phyloP scores from a whole-genome alignment of 2,329 filamentous ascomycete genomes.

The Chrysoporthe deuterocubensis region DNA sequence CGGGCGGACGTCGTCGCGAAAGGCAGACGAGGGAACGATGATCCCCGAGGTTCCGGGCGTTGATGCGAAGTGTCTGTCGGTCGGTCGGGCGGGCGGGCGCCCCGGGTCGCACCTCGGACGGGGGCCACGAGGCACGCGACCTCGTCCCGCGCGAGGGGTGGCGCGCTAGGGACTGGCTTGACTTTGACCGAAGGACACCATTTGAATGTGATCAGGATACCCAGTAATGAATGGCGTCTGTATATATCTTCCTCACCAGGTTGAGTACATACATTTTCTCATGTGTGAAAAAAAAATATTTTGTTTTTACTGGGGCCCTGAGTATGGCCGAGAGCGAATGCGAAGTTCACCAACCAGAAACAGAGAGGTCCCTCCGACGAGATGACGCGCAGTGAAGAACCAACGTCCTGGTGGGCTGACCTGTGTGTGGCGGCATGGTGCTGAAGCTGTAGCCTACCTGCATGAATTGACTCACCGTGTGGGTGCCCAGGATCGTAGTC shows the following conservation, averaged over 20 bases:
- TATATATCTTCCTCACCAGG: neutral
- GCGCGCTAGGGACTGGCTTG: neutral
- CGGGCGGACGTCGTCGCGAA: neutral
- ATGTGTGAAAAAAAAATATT: neutral
- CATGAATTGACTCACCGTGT: too few relatives aligned
- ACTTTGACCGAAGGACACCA: too few relatives aligned
- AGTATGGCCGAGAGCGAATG: neutral
- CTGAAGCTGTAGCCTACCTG: too few relatives aligned
- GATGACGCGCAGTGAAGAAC: too few relatives aligned
- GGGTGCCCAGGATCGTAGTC: too few relatives aligned
- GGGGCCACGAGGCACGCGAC: neutral
- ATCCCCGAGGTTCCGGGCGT: slow-evolving; percentile 1
- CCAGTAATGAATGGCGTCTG: slow-evolving; percentile 1
- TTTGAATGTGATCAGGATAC: neutral
- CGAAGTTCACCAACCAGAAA: neutral
- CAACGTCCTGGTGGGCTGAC: neutral
- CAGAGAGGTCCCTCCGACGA: neutral
- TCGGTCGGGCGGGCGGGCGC: neutral
- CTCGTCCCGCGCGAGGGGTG: neutral
- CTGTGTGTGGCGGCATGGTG: too few relatives aligned
- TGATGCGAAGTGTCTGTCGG: neutral
- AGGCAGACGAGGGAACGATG: neutral
- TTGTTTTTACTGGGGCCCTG: too few relatives aligned
- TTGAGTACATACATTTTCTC: neutral
- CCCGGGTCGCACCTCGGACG: neutral